Conservation (phyloP, 2,329 filamentous ascomycete genomes). For the Neurospora sp. region DNA sequence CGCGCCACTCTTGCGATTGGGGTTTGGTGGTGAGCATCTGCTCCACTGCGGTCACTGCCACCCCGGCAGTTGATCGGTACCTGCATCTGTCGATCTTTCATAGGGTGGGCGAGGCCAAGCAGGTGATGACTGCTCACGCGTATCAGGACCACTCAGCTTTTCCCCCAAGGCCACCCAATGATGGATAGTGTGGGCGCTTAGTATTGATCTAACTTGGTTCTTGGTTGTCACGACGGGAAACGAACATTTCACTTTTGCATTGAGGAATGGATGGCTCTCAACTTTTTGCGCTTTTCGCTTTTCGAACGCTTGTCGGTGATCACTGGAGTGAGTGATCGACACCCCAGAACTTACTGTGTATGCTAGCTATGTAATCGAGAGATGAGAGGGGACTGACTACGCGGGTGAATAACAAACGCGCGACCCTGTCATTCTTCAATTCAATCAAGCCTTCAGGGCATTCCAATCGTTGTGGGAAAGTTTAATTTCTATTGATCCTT, state of each 20-base stretch:
- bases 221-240: background rate
- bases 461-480: background rate
- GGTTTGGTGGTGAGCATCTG: background rate
- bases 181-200: background rate
- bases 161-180: too few species aligned
- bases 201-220: background rate
- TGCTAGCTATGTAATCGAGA: background rate
- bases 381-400: background rate
- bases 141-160: too few species aligned
- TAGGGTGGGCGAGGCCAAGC: background rate
- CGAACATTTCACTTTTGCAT: background rate
- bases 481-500: background rate
- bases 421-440: background rate
- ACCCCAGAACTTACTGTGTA: background rate
- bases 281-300: background rate
- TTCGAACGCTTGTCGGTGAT: background rate
- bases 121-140: too few species aligned
- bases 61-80: background rate
- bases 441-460: background rate
- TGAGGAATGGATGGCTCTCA: background rate
- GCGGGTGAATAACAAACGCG: background rate
- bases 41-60: background rate
- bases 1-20: background rate
- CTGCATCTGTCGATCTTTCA: background rate
- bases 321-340: background rate